Conservation (phyloP, 192 early-diverging fungal species). For the Podila horticola region DNA sequence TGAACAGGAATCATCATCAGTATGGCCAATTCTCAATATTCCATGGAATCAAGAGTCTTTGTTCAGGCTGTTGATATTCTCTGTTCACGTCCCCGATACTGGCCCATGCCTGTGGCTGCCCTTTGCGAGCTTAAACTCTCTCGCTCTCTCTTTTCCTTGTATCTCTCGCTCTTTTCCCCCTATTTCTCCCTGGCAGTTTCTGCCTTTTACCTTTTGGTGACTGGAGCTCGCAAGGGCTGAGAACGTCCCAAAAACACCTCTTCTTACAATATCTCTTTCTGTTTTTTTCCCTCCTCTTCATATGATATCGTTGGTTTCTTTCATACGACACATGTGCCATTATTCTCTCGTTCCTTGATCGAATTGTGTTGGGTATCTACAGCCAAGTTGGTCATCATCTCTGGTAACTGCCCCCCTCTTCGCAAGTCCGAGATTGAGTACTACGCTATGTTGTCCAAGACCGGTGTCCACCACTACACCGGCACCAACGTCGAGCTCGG, state of each 20-base stretch:
- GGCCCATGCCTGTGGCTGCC: neutral
- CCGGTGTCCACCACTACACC: slow-evolving; percentile 99
- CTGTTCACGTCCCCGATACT: neutral
- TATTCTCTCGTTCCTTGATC: neutral
- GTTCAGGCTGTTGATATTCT: no score
- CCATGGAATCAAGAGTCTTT: no score
- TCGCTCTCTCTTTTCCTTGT: neutral
- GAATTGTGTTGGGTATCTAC: slow-evolving; percentile 15
- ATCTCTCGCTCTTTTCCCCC: no score
- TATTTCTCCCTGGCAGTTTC: slow-evolving; percentile 9
- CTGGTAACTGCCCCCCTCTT: slow-evolving; percentile 99
- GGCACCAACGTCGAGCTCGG: slow-evolving; percentile 99
- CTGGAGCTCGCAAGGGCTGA: slow-evolving; percentile 56
- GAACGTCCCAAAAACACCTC: slow-evolving; percentile 51
- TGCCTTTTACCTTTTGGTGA: slow-evolving; percentile 48
- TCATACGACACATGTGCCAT: slow-evolving; percentile 5
- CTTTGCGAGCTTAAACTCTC: neutral
- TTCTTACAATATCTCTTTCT: slow-evolving; percentile 29
- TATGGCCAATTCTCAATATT: no score
- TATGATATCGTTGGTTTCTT: slow-evolving; percentile 4
- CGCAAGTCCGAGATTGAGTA: slow-evolving; percentile 99
- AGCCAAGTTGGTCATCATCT: slow-evolving; percentile 99
- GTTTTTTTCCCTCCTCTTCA: slow-evolving; percentile 3
- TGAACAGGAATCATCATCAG: no score
- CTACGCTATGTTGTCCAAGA: slow-evolving; percentile 99